phyloP scores from a whole-genome alignment of 805 yeast species.

The Candida methanosorbosa region DNA sequence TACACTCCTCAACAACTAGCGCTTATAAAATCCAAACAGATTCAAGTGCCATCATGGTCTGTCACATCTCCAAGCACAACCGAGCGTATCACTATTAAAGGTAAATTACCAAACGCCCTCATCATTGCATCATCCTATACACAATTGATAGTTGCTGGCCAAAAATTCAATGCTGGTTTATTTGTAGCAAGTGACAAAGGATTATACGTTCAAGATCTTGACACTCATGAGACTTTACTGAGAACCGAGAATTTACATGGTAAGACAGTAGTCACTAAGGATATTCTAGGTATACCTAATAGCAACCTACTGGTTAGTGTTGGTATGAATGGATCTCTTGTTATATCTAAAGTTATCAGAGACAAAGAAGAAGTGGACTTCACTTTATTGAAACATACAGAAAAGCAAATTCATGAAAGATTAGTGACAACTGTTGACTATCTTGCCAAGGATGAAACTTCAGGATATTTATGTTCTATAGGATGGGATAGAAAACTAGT shows the following conservation, averaged over 20 bases:
- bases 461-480: constrained; percentile 37
- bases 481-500: constrained; percentile 51
- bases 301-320: constrained; percentile 17
- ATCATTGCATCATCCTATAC: constrained; percentile 15
- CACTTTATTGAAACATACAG: constrained; percentile 1
- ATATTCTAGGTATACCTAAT: constrained; percentile 11
- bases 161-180: constrained; percentile 9
- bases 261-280: constrained; percentile 11
- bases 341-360: constrained; percentile 4
- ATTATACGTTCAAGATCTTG: constrained; percentile 17
- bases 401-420: constrained; percentile 21
- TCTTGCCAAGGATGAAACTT: constrained; percentile 3
- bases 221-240: constrained; percentile 4
- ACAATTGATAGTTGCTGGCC: constrained; percentile 4
- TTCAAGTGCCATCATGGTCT: constrained; percentile 19
- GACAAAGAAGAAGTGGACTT: not conserved
- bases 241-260: constrained; percentile 8
- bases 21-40: constrained; percentile 9
- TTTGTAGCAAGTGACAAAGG: constrained; percentile 20
- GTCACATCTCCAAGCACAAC: constrained; percentile 10
- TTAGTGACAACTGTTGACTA: constrained; percentile 18
- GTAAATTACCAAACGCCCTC: constrained; percentile 14
- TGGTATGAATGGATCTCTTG: constrained; percentile 25
- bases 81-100: not conserved
- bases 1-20: constrained; percentile 16